Conservation (phyloP, 257 asterid genomes). For the Rauvolfia tetraphylla region DNA sequence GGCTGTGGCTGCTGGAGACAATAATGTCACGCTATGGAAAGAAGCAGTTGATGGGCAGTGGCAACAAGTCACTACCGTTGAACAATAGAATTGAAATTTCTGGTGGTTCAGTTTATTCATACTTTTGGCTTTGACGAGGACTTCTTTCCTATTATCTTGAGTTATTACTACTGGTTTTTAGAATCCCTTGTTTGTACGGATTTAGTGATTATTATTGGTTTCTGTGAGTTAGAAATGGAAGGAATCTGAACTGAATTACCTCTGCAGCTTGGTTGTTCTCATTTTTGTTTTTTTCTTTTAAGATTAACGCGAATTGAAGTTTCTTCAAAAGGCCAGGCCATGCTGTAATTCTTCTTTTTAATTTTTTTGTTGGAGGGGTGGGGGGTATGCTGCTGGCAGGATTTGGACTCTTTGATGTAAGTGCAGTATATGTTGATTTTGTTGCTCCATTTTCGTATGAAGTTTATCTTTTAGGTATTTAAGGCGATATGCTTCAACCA, state of each 20-base stretch:
- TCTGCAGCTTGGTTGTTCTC: neutral
- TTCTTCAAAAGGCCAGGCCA: neutral
- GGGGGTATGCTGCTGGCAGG: too few species aligned
- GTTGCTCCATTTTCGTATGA: too few species aligned
- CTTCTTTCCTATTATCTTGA: too few species aligned
- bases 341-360: neutral
- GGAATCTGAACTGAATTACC: neutral
- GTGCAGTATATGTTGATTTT: too few species aligned
- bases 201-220: neutral
- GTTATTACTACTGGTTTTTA: neutral
- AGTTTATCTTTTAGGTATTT: too few species aligned
- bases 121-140: conserved; percentile 1
- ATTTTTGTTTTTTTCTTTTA: neutral
- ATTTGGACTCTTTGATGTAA: too few species aligned
- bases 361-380: neutral
- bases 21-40: conserved; percentile 72
- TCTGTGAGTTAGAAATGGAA: neutral
- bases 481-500: too few species aligned
- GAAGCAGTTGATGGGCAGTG: conserved; percentile 96
- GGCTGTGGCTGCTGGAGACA: conserved; percentile 93
- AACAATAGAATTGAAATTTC: conserved; percentile 25
- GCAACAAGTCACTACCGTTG: conserved; percentile 72
- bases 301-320: neutral
- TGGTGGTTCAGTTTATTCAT: neutral
- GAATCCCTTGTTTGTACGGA: neutral